Evolutionary conservation across 768 basidiomycete species (phyloP).

Genomic region (Mycena polygramma): DNA sequence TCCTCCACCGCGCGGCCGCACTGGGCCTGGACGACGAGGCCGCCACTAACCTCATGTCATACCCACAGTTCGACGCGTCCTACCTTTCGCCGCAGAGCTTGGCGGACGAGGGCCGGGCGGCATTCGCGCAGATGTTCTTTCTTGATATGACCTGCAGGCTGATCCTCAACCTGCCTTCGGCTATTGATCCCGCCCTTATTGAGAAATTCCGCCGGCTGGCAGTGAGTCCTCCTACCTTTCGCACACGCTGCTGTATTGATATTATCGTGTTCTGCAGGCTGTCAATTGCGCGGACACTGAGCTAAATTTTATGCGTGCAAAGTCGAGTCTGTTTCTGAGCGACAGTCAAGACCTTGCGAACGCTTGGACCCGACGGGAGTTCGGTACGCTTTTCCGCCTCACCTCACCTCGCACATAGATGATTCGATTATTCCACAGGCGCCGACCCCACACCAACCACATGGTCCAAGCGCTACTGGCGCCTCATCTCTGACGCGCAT

Average conservation of each 20-base stretch:
- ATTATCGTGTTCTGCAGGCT: not conserved
- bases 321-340: conserved; percentile 23
- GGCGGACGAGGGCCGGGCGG: conserved; percentile 27
- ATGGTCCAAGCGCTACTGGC: conserved; percentile 31
- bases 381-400: conserved; percentile 6
- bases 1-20: conserved; percentile 10
- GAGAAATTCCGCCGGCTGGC: conserved; percentile 25
- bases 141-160: conserved; percentile 10
- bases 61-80: conserved; percentile 31
- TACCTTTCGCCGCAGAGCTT: conserved; percentile 27
- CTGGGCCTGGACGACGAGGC: conserved; percentile 17
- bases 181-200: conserved; percentile 10
- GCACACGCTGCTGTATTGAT: not conserved
- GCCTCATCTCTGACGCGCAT: conserved; percentile 24
- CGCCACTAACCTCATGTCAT: conserved; percentile 1
- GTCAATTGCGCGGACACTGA: conserved; percentile 21
- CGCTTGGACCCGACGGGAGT: conserved; percentile 23
- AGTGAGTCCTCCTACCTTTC: conserved; percentile 6
- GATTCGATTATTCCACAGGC: no score
- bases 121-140: conserved; percentile 22
- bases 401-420: no score
- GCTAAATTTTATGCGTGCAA: conserved; percentile 29
- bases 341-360: conserved; percentile 26
- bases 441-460: conserved; percentile 11
- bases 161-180: not conserved